These are phyloP conservation scores for Aureoboletus auriporus DNA, from an alignment of 768 basidiomycete genomes.

Conservation along the genomic window DNA sequence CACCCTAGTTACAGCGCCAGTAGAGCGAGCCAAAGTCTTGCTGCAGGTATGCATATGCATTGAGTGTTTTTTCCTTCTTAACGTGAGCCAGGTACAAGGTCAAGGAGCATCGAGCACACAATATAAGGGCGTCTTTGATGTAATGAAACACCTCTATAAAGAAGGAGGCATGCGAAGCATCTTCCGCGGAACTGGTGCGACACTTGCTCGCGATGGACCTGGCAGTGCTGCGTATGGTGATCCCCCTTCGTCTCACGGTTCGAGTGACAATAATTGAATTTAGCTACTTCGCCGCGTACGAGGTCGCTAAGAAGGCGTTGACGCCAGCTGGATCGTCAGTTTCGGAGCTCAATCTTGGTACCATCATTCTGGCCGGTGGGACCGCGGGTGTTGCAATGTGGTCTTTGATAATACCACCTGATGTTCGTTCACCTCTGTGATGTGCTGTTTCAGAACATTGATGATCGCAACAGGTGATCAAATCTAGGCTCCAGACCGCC, in stretches of 20 bases:
- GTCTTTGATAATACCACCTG: constrained; percentile 94
- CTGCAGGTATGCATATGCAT: constrained; percentile 58
- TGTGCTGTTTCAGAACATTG: constrained; percentile 1
- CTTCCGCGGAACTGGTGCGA: constrained; percentile 91
- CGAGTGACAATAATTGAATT: constrained; percentile 1
- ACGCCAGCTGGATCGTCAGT: constrained; percentile 80
- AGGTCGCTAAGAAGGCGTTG: constrained; percentile 83
- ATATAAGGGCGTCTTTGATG: constrained; percentile 91
- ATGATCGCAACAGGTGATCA: constrained; percentile 67
- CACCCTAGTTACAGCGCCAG: constrained; percentile 90
- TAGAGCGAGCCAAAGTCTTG: constrained; percentile 94
- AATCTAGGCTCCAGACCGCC: constrained; percentile 93
- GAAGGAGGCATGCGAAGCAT: constrained; percentile 92
- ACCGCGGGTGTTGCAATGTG: constrained; percentile 98
- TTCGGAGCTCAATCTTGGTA: constrained; percentile 76
- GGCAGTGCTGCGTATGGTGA: constrained; percentile 87
- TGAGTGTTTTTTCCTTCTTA: constrained; percentile 1
- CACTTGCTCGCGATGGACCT: constrained; percentile 90
- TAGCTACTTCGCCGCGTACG: constrained; percentile 97
- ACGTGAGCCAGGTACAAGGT: constrained; percentile 70
- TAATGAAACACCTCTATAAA: constrained; percentile 83
- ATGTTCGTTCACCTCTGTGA: constrained; percentile 50
- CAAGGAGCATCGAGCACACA: constrained; percentile 67
- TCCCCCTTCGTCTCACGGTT: neutral
- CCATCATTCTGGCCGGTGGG: constrained; percentile 89